Evolutionary conservation across 73 alveolate species (phyloP).

Genomic region (Paramecium bursaria): DNA sequence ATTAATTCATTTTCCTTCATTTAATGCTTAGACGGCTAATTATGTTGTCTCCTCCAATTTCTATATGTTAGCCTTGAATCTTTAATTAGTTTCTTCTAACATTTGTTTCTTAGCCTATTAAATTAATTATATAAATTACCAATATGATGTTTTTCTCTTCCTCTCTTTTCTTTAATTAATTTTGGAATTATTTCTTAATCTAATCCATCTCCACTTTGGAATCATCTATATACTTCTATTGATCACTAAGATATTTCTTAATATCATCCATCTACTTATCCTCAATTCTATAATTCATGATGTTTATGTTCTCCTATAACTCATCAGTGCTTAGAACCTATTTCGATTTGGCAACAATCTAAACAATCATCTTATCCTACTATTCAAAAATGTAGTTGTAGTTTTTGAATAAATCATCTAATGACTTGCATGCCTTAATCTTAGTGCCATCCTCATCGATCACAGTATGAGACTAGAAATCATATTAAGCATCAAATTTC

Average conservation of each 20-base stretch:
- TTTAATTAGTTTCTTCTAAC: slow-evolving; percentile 41
- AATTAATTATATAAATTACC: background rate
- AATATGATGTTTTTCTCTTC: slow-evolving; percentile 38
- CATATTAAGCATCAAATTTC: slow-evolving; percentile 43
- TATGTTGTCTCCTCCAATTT: background rate
- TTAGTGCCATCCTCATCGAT: slow-evolving; percentile 42
- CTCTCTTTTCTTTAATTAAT: slow-evolving; percentile 44
- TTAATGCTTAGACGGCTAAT: slow-evolving; percentile 1
- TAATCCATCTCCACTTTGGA: slow-evolving; percentile 41
- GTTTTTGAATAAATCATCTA: slow-evolving; percentile 35
- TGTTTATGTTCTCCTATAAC: slow-evolving; percentile 22
- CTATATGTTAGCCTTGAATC: slow-evolving; percentile 17
- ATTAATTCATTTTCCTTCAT: too few relatives aligned
- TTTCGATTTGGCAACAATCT: slow-evolving; percentile 21
- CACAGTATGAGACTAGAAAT: background rate
- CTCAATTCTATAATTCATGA: slow-evolving; percentile 19
- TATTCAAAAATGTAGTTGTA: slow-evolving; percentile 47
- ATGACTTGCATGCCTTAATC: slow-evolving; percentile 35
- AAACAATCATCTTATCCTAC: slow-evolving; percentile 36
- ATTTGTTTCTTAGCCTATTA: slow-evolving; percentile 30
- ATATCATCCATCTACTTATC: slow-evolving; percentile 52
- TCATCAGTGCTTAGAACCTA: slow-evolving; percentile 12
- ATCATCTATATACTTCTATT: slow-evolving; percentile 41
- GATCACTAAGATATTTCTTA: slow-evolving; percentile 15
- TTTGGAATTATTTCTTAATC: slow-evolving; percentile 50